A percentile compares a stretch with the other conserved stretches of the same genome.
These are phyloP conservation scores for Starmerella stigmatis DNA, from an alignment of 805 yeast genomes.

Conservation along the genomic window DNA sequence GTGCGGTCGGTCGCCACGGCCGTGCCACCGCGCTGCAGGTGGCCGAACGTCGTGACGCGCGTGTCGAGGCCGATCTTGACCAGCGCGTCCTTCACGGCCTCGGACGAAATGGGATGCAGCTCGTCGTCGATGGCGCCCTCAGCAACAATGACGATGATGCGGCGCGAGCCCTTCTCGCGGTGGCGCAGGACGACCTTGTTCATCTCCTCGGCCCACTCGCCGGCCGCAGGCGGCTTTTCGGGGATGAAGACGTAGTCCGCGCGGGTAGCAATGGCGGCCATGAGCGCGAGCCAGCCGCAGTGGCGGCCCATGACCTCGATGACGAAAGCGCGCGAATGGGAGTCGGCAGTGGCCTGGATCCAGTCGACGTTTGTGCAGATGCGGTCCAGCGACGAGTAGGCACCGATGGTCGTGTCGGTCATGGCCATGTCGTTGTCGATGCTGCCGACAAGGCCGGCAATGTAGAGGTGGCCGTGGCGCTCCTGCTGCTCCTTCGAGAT, in stretches of 20 bases:
- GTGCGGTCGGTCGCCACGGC: conserved; percentile 92
- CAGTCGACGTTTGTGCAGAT: conserved; percentile 91
- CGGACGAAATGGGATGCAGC: conserved; percentile 68
- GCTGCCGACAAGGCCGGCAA: conserved; percentile 91
- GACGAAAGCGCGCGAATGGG: conserved; percentile 95
- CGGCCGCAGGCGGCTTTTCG: conserved; percentile 72
- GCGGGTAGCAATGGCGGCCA: conserved; percentile 94
- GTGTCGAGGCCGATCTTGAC: conserved; percentile 85
- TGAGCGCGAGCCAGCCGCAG: conserved; percentile 96
- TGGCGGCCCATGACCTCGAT: conserved; percentile 99
- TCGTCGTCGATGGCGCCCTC: conserved; percentile 91
- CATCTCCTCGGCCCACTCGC: conserved; percentile 73
- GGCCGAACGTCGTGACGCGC: conserved; percentile 89
- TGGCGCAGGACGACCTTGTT: conserved; percentile 64
- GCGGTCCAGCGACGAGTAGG: conserved; percentile 83
- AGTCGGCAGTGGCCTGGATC: conserved; percentile 94
- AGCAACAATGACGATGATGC: conserved; percentile 92
- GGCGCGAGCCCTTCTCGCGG: conserved; percentile 79
- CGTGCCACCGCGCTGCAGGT: conserved; percentile 97
- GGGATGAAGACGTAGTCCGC: conserved; percentile 94
- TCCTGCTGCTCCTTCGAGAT: conserved; percentile 50
- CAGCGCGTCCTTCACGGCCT: conserved; percentile 70
- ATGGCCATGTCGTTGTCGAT: conserved; percentile 97
- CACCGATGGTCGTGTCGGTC: conserved; percentile 95
- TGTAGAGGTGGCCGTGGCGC: conserved; percentile 63